Conservation (phyloP, 2,329 filamentous ascomycete species). For the Ramularia endophylla region DNA sequence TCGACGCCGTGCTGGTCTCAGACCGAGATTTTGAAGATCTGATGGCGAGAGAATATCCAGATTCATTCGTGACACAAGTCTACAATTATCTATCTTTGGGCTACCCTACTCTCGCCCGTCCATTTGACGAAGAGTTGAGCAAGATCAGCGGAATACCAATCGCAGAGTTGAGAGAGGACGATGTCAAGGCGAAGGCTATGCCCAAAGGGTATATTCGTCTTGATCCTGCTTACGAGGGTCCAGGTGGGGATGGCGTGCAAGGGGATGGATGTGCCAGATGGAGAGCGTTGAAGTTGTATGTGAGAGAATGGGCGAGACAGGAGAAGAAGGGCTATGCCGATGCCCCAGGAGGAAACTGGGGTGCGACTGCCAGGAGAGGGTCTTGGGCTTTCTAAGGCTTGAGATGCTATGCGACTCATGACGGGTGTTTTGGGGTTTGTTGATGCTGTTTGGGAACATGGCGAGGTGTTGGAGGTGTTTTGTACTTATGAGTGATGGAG, state of each 20-base stretch:
- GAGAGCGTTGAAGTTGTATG: slow-evolving; percentile 76
- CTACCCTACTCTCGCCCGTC: slow-evolving; percentile 76
- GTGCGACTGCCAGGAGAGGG: slow-evolving; percentile 41
- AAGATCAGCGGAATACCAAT: slow-evolving; percentile 69
- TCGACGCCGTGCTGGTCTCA: slow-evolving; percentile 37
- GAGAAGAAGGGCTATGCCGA: slow-evolving; percentile 60
- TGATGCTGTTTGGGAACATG: too few relatives aligned
- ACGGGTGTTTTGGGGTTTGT: too few relatives aligned
- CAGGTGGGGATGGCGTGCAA: slow-evolving; percentile 42
- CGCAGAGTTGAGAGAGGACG: slow-evolving; percentile 64
- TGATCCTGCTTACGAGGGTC: slow-evolving; percentile 40
- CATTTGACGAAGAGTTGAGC: slow-evolving; percentile 78
- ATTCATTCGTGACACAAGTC: slow-evolving; percentile 86
- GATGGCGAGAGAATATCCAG: slow-evolving; percentile 64
- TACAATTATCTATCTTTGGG: slow-evolving; percentile 95
- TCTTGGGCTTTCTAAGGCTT: slow-evolving; percentile 40
- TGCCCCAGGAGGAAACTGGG: slow-evolving; percentile 32
- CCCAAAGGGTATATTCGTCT: slow-evolving; percentile 67
- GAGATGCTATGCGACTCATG: too few relatives aligned
- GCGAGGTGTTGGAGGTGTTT: too few relatives aligned
- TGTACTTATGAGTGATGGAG: too few relatives aligned
- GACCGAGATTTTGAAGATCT: slow-evolving; percentile 37
- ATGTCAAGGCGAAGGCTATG: slow-evolving; percentile 51
- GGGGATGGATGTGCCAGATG: slow-evolving; percentile 62
- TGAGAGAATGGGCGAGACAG: slow-evolving; percentile 83